Evolutionary conservation across 2,329 filamentous ascomycete genomes (phyloP), one percentile per base, ranked within the genome.

Genomic region (Botryotinia calthae): DNA sequence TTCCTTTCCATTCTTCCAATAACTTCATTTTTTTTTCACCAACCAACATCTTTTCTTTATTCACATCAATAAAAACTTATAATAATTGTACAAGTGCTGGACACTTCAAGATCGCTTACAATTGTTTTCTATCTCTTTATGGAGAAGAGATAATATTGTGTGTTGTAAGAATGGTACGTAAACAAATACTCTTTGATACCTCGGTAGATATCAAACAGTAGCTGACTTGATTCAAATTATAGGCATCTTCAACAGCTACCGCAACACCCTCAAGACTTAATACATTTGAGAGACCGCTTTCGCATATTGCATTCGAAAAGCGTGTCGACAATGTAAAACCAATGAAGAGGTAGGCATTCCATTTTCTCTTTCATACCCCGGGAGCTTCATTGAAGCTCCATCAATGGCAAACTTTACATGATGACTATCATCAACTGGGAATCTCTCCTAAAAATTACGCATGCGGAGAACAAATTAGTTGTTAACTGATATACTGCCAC

Each of bases 361-460:
- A 34, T 34, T 37, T 61, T 34, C 20, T 74, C 42, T 48, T 70
- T 68, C 44, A 61, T 72, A 65, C 73, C 58, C 46, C 28, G 31
- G 72, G 65, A n/a, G 59, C 69, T 63, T 64, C 34, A 28, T 20
- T 40, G 8, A 54, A 66, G 64, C 70, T 22, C 63, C 69, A 72
- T 54, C 42, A 68, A 46, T 75, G 79, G 76, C 79, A 80, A 80
- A 78, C 82, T 80, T 79, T 80, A 85, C 79, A 86, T 89, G 86
- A 97, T 97, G 95, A 97, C 93, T 86, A 87, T 84, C 85, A 87
- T 90, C 79, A 91, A 93, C 97, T 99, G 96, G 96, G 96, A 99
- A 99, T 99, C 96, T 99, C 97, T 99, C 96, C 92, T 93, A 98
- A 93, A 88, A 89, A 84, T 86, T 84, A 82, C 77, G 79, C 84